Percentiles rank a stretch among this genome's conserved stretches.
Evolutionary conservation across 176 grass and related monocot species (phyloP).

Genomic region (Dactylis glomerata): DNA sequence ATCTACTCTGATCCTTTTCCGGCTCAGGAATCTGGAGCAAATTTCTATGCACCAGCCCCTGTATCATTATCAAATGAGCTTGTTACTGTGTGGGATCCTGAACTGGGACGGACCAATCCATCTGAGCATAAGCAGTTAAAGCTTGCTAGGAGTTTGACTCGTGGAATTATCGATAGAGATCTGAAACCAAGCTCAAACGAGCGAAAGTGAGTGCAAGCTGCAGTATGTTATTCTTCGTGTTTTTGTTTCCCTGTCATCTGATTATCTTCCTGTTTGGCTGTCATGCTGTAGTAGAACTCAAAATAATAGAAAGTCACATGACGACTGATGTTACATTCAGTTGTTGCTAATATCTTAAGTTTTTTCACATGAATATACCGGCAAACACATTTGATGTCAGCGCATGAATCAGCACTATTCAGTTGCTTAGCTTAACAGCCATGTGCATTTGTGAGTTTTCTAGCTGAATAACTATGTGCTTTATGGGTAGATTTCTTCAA

Average conservation of each 20-base stretch:
- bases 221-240: constrained; percentile 14
- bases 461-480: constrained; percentile 21
- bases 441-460: neutral
- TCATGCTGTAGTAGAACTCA: neutral
- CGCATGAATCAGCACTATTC: neutral
- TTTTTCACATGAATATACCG: neutral
- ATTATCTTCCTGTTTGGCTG: constrained; percentile 11
- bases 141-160: constrained; percentile 89
- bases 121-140: constrained; percentile 96
- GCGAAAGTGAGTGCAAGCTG: constrained; percentile 64
- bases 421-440: too few relatives aligned
- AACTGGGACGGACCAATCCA: constrained; percentile 85
- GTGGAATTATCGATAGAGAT: constrained; percentile 95
- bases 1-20: constrained; percentile 10
- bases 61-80: constrained; percentile 80
- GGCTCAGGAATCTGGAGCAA: constrained; percentile 82
- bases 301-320: constrained; percentile 7
- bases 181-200: constrained; percentile 90
- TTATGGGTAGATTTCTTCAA: constrained; percentile 55
- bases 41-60: constrained; percentile 63
- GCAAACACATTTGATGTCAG: neutral
- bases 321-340: neutral
- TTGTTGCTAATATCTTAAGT: neutral
- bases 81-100: constrained; percentile 87
- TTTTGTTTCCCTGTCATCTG: constrained; percentile 7